Base-by-base conservation (phyloP, 768 basidiomycete species). In the Suillus lakei region DNA sequence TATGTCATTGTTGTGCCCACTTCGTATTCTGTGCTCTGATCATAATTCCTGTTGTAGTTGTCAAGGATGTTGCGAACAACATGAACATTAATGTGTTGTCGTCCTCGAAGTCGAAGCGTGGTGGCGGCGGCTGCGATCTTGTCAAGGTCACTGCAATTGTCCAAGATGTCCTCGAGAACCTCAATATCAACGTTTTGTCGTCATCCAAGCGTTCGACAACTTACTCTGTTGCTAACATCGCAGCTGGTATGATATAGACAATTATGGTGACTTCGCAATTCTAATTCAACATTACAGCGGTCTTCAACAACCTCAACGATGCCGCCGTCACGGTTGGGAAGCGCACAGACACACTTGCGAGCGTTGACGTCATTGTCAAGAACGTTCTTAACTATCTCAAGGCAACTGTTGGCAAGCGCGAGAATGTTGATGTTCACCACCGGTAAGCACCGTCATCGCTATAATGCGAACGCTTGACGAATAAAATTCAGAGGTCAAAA, bases 371-470 rank as follows among this genome's bases (percentile, higher is more conserved):
- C 7, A 8, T 9, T n/a, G n/a, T 23, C 4, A 9, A 23, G 4
- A 4, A 46, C 1, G 4, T n/a, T 1, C 9, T 46, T 4, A n/a
- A n/a, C 44, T 0, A 10, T 0, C 7, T 44, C 43, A n/a, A n/a
- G 1, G 21, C n/a, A 1, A 39, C 0, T n/a, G 44, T 10, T 12
- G n/a, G 0, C n/a, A 46, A 51, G 28, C 50, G 50, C 4, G 13
- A 16, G 8, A 7, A 16, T 1, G 26, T 7, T 2, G 3, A 28
- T n/a, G 4, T 50, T 8, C n/a, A 2, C 13, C 6, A 28, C 28
- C 4, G 16, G 50, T 51, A 51, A 16, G 50, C 18, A 2, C 3
- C 8, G 2, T 51, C 28, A 28, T 4, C 2, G 3, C 4, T 3
- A 1, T 2, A 28, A 16, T 28, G 1, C 28, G 7, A 16, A 16